Percentiles rank a stretch among this genome's conserved stretches.
phyloP scores from a whole-genome alignment of 2,329 filamentous ascomycete species.

The Tolypocladium capitatum region DNA sequence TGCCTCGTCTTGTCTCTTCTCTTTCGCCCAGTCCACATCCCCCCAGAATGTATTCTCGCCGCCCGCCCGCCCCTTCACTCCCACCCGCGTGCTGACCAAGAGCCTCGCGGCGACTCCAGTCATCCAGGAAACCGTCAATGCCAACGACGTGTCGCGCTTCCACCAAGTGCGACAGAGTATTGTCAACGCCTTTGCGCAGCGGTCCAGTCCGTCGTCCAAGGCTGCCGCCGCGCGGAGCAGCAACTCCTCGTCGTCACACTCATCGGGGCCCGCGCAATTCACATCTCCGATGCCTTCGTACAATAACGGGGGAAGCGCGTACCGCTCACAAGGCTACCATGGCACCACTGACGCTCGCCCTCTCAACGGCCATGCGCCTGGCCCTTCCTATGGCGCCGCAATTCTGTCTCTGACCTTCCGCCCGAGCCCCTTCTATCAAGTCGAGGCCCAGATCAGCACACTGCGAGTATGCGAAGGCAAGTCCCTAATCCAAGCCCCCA shows the following conservation, averaged over 20 bases:
- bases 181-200: conserved; percentile 17
- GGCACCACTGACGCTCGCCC: conserved; percentile 1
- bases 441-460: conserved; percentile 50
- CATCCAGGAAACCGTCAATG: conserved; percentile 24
- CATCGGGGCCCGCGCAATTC: conserved; percentile 3
- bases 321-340: conserved; percentile 6
- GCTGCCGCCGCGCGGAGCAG: conserved; percentile 3
- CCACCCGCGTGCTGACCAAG: conserved; percentile 1
- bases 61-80: background rate
- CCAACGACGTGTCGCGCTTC: conserved; percentile 26
- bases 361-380: conserved; percentile 9
- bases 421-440: conserved; percentile 72
- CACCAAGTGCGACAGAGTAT: conserved; percentile 31
- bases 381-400: conserved; percentile 6
- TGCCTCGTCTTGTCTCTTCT: background rate
- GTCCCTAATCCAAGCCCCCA: conserved; percentile 12
- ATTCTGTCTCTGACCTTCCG: conserved; percentile 32
- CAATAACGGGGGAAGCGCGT: conserved; percentile 4
- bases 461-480: conserved; percentile 61
- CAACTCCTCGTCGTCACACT: background rate
- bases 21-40: background rate
- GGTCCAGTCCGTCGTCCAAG: conserved; percentile 13
- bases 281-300: conserved; percentile 9
- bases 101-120: conserved; percentile 15
- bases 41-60: background rate